These are phyloP conservation scores for Beauveria sp. DNA, from an alignment of 2,329 filamentous ascomycete genomes.

Conservation along the genomic window DNA sequence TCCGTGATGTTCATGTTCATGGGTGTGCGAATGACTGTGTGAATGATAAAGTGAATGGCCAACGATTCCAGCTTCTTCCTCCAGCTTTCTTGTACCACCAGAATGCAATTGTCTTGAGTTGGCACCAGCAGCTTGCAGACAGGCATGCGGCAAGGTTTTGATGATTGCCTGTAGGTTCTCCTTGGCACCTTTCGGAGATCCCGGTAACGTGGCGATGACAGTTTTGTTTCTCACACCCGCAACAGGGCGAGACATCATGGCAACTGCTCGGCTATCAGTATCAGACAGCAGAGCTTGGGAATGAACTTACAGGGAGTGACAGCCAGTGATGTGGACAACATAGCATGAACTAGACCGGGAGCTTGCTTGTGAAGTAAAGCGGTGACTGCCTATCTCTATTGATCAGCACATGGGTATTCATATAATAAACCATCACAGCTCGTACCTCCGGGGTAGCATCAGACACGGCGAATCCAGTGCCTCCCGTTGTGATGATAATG, in stretches of 20 bases:
- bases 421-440: background rate
- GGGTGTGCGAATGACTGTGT: slow-evolving; percentile 20
- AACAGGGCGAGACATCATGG: slow-evolving; percentile 91
- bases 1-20: slow-evolving; percentile 24
- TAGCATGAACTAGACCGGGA: slow-evolving; percentile 86
- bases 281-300: slow-evolving; percentile 1
- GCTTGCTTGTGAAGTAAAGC: slow-evolving; percentile 78
- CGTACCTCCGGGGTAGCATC: slow-evolving; percentile 83
- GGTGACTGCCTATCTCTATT: slow-evolving; percentile 55
- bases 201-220: slow-evolving; percentile 81
- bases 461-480: slow-evolving; percentile 81
- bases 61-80: slow-evolving; percentile 67
- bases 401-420: background rate
- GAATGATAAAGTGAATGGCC: slow-evolving; percentile 19
- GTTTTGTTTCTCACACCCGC: slow-evolving; percentile 78
- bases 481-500: slow-evolving; percentile 80
- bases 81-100: slow-evolving; percentile 76
- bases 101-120: slow-evolving; percentile 73
- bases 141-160: slow-evolving; percentile 92
- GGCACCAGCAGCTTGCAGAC: slow-evolving; percentile 74
- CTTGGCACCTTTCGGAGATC: slow-evolving; percentile 88
- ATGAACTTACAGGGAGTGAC: slow-evolving; percentile 79
- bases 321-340: slow-evolving; percentile 75
- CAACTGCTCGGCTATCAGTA: slow-evolving; percentile 52
- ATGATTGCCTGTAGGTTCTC: slow-evolving; percentile 88